Conservation (phyloP, 176 grass and related monocot genomes). For the Lolium multiflorum region DNA sequence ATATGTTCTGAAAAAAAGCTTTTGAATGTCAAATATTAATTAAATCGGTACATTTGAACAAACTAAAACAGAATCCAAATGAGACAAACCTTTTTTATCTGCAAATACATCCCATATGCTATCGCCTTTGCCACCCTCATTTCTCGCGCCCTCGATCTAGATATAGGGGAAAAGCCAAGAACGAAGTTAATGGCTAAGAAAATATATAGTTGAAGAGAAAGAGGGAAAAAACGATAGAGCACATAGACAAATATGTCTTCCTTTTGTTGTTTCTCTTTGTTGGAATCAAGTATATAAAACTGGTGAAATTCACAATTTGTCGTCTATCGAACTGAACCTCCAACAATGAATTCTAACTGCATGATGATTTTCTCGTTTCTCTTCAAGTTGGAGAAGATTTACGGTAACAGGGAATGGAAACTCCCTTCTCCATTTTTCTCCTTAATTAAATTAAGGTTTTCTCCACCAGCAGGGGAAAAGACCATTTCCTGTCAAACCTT, state of each 20-base stretch:
- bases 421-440: neutral
- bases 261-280: neutral
- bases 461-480: neutral
- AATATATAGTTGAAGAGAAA: slow-evolving; percentile 3
- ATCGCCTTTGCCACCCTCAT: slow-evolving; percentile 89
- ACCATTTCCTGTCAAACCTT: neutral
- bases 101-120: slow-evolving; percentile 95
- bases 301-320: neutral
- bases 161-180: neutral
- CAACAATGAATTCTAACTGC: neutral
- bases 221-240: neutral
- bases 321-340: neutral
- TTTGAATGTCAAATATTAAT: neutral
- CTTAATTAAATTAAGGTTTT: neutral
- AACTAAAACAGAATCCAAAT: neutral
- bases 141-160: slow-evolving; percentile 92
- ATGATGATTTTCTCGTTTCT: neutral
- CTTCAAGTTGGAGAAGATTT: neutral
- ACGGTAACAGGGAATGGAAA: neutral
- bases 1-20: slow-evolving; percentile 69
- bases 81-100: slow-evolving; percentile 72
- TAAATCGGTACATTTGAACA: slow-evolving; percentile 23
- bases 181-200: neutral
- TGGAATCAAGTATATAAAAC: neutral
- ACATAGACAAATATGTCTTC: neutral